A percentile compares a stretch with the other conserved stretches of the same genome.
Conservation (phyloP, 768 basidiomycete species). For the Russula ochroleuca region DNA sequence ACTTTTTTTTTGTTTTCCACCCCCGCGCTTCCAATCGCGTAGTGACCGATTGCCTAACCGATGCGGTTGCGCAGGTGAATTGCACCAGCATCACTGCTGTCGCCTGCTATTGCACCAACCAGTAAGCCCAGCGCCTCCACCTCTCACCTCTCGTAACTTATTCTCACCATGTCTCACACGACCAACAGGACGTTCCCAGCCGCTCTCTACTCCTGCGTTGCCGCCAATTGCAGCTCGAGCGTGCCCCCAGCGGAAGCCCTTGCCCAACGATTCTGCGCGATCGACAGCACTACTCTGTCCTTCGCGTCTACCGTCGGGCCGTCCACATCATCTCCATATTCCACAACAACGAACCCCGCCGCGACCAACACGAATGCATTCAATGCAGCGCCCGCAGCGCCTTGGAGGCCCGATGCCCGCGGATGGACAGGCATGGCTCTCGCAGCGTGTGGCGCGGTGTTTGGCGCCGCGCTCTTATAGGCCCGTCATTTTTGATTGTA, state of each 20-base stretch:
- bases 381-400: neutral
- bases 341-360: neutral
- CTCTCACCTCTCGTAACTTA: neutral
- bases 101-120: constrained; percentile 47
- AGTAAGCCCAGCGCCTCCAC: constrained; percentile 23
- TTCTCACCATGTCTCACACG: neutral
- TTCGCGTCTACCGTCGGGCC: constrained; percentile 38
- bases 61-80: constrained; percentile 38
- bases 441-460: constrained; percentile 12
- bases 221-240: constrained; percentile 37
- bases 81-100: constrained; percentile 46
- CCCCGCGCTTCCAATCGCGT: neutral
- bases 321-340: neutral
- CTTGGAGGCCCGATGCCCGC: neutral
- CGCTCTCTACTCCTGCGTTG: constrained; percentile 39
- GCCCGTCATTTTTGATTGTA: neutral
- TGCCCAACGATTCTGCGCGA: constrained; percentile 46
- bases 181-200: constrained; percentile 36
- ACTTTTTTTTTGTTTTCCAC: neutral
- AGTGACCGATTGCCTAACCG: constrained; percentile 46
- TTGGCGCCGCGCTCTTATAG: constrained; percentile 19
- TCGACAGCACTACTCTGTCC: constrained; percentile 37
- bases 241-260: constrained; percentile 41
- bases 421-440: constrained; percentile 7
- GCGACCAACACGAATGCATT: neutral